These are phyloP conservation scores for Daldinia sp. DNA, from an alignment of 2,329 filamentous ascomycete species.

Conservation along the genomic window DNA sequence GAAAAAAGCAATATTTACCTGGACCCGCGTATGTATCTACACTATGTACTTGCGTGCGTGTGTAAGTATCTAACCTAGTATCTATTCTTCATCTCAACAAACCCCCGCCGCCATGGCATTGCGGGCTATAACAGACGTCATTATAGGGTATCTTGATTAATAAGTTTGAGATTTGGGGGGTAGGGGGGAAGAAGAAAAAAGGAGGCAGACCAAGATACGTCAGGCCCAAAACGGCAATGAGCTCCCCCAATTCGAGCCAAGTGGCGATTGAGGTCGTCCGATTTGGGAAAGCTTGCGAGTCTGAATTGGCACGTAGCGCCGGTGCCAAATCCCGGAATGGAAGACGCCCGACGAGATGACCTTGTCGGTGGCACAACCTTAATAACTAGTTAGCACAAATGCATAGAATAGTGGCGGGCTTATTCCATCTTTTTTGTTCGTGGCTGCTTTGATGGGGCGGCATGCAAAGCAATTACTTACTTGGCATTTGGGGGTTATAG, in stretches of 20 bases:
- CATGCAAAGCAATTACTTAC: slow-evolving; percentile 3
- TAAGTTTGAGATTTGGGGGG: slow-evolving; percentile 16
- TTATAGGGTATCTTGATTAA: slow-evolving; percentile 20
- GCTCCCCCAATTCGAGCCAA: slow-evolving; percentile 24
- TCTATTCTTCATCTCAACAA: slow-evolving; percentile 1
- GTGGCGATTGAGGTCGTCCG: slow-evolving; percentile 16
- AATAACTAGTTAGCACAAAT: not conserved
- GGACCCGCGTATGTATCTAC: not conserved
- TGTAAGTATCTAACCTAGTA: not conserved
- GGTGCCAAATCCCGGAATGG: slow-evolving; percentile 29
- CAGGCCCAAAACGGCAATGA: slow-evolving; percentile 30
- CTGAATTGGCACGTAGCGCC: slow-evolving; percentile 22
- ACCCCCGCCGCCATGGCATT: slow-evolving; percentile 3
- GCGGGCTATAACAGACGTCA: slow-evolving; percentile 10
- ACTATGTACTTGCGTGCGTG: not conserved
- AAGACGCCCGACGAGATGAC: slow-evolving; percentile 20
- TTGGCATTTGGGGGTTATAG: not conserved
- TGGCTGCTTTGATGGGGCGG: not conserved
- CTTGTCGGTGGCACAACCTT: not conserved
- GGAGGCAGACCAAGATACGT: slow-evolving; percentile 20
- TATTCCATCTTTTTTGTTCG: slow-evolving; percentile 2
- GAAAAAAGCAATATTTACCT: not conserved
- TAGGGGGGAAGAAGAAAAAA: not conserved
- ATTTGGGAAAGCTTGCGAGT: slow-evolving; percentile 24
- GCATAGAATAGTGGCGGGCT: slow-evolving; percentile 1